A percentile compares a stretch with the other conserved stretches of the same genome.
Conservation (phyloP, 495 filamentous ascomycete species). For the Trichocladium uniseriatum region DNA sequence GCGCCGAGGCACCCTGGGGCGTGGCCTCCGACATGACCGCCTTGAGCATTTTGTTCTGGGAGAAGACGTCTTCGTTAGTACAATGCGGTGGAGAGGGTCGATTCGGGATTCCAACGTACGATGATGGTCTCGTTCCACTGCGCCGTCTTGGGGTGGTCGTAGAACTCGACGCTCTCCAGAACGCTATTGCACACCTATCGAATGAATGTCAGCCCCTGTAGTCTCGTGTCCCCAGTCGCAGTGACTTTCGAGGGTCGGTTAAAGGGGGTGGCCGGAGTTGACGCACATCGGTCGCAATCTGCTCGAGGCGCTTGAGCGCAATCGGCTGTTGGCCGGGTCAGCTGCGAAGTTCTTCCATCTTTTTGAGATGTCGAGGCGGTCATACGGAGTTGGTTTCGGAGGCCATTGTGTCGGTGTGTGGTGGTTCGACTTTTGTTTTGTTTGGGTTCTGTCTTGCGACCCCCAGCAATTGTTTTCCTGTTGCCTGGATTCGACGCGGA, state of each 20-base stretch:
- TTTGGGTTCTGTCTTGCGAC: background rate
- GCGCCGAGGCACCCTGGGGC: slow-evolving; percentile 39
- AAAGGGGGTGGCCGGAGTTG: background rate
- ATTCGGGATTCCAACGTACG: slow-evolving; percentile 41
- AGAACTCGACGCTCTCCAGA: slow-evolving; percentile 58
- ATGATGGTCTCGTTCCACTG: slow-evolving; percentile 89
- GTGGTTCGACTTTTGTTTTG: background rate
- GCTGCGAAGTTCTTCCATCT: background rate
- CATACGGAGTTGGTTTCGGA: slow-evolving; percentile 24
- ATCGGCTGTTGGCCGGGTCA: slow-evolving; percentile 50
- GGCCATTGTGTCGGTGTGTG: slow-evolving; percentile 19
- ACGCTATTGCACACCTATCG: slow-evolving; percentile 72
- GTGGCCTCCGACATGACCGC: slow-evolving; percentile 75
- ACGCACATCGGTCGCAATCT: slow-evolving; percentile 75
- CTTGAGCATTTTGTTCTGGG: slow-evolving; percentile 75
- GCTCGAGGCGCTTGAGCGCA: slow-evolving; percentile 61
- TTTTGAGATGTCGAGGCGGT: background rate
- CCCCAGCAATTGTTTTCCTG: too few relatives aligned
- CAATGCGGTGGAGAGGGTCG: background rate
- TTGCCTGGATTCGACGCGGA: too few relatives aligned
- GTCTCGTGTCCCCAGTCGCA: background rate
- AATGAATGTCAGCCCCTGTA: slow-evolving; percentile 19
- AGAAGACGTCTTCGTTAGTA: background rate
- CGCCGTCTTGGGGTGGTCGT: slow-evolving; percentile 71
- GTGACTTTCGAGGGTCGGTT: background rate